Conservation (phyloP, 2,329 filamentous ascomycete species). For the Pyrenophora graminea region DNA sequence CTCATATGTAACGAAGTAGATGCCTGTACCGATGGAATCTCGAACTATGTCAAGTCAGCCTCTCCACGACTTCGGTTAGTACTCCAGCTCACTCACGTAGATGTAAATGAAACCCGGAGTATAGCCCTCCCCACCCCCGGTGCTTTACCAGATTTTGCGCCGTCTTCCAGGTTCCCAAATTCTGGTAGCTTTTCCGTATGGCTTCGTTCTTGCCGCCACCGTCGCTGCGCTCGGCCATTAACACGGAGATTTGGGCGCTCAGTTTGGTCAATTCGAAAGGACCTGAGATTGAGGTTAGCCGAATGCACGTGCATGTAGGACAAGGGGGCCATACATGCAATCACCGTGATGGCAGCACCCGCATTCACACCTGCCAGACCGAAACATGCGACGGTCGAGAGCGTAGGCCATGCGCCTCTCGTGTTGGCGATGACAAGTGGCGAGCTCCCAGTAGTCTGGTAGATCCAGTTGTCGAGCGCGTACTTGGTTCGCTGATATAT, state of each 20-base stretch:
- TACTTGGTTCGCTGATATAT: conserved; percentile 80
- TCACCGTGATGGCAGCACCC: conserved; percentile 76
- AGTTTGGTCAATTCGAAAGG: conserved; percentile 91
- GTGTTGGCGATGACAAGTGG: conserved; percentile 74
- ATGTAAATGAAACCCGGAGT: conserved; percentile 80
- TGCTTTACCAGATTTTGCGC: conserved; percentile 77
- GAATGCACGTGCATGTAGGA: background rate
- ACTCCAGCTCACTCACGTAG: conserved; percentile 60
- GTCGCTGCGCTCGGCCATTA: conserved; percentile 68
- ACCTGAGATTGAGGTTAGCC: conserved; percentile 50
- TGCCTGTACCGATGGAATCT: conserved; percentile 80
- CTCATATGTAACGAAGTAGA: conserved; percentile 90
- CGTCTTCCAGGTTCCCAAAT: conserved; percentile 76
- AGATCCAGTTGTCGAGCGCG: conserved; percentile 71
- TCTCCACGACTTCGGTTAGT: background rate
- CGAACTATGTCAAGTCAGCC: conserved; percentile 61
- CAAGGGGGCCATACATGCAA: conserved; percentile 64
- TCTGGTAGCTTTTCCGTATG: conserved; percentile 66
- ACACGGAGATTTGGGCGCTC: conserved; percentile 80
- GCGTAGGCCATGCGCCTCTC: conserved; percentile 69
- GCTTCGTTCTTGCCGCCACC: conserved; percentile 43
- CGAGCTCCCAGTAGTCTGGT: conserved; percentile 66
- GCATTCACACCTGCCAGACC: conserved; percentile 77
- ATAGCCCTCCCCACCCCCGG: conserved; percentile 72
- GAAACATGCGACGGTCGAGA: conserved; percentile 76